phyloP scores from a whole-genome alignment of 805 yeast genomes.

The Pichia occidentalis region DNA sequence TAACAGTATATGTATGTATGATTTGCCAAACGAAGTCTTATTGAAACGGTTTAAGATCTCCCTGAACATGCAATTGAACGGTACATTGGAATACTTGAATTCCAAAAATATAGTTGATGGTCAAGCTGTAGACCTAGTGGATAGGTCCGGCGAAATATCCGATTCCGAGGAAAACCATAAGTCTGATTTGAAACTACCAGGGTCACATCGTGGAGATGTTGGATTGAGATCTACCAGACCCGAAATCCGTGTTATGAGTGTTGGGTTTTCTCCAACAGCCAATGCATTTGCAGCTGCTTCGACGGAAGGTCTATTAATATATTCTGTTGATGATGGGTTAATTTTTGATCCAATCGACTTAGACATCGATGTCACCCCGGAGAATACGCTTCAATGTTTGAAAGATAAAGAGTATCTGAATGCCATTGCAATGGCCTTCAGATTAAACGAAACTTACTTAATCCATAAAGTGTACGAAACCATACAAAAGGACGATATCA shows the following conservation, averaged over 20 bases:
- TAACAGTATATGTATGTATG: slow-evolving; percentile 86
- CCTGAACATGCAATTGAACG: slow-evolving; percentile 83
- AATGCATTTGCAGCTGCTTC: slow-evolving; percentile 90
- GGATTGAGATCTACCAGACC: slow-evolving; percentile 72
- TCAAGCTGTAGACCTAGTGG: slow-evolving; percentile 77
- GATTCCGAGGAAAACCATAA: slow-evolving; percentile 61
- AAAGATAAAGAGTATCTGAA: slow-evolving; percentile 57
- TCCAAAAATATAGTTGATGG: slow-evolving; percentile 82
- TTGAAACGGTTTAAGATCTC: slow-evolving; percentile 79
- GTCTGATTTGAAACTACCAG: slow-evolving; percentile 71
- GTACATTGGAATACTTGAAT: slow-evolving; percentile 74
- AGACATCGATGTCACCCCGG: slow-evolving; percentile 88
- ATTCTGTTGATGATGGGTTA: slow-evolving; percentile 66
- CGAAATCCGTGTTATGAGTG: slow-evolving; percentile 71
- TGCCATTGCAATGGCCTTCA: slow-evolving; percentile 87
- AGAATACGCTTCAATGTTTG: slow-evolving; percentile 56
- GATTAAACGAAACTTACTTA: slow-evolving; percentile 76
- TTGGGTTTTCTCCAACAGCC: slow-evolving; percentile 85
- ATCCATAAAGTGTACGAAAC: slow-evolving; percentile 68
- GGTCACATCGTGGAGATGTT: slow-evolving; percentile 77
- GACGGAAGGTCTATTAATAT: slow-evolving; percentile 85
- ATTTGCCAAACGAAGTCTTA: slow-evolving; percentile 79
- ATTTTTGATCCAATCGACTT: slow-evolving; percentile 92
- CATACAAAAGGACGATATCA: slow-evolving; percentile 65
- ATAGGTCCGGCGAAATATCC: slow-evolving; percentile 77